phyloP scores from a whole-genome alignment of 1,284 basidiomycete species.

The Trametes versicolor region DNA sequence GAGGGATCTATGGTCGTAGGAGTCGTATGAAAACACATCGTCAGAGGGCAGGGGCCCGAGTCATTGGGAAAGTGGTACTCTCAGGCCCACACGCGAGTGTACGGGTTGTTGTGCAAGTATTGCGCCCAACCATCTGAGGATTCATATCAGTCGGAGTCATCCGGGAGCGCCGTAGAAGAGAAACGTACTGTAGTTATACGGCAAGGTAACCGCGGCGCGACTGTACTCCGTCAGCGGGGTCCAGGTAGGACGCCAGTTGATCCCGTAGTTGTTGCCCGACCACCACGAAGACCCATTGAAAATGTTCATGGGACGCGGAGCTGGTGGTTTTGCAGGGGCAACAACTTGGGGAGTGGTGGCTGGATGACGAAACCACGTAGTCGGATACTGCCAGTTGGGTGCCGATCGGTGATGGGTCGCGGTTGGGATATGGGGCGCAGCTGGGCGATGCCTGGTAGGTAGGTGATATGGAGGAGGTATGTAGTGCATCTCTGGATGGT shows the following conservation, averaged over 20 bases:
- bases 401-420: too few relatives aligned
- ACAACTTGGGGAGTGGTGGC: neutral
- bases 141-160: neutral
- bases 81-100: too few relatives aligned
- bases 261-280: neutral
- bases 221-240: neutral
- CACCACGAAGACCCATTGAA: neutral
- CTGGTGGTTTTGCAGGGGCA: neutral
- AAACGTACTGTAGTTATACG: neutral
- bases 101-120: neutral
- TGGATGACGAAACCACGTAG: neutral
- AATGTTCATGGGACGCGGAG: neutral
- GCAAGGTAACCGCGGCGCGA: neutral
- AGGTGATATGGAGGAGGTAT: too few relatives aligned
- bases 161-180: neutral
- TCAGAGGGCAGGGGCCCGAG: too few relatives aligned
- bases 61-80: too few relatives aligned
- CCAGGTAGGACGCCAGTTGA: neutral
- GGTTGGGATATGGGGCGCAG: too few relatives aligned
- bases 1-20: too few relatives aligned
- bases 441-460: too few relatives aligned
- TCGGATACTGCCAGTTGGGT: neutral
- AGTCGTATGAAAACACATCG: too few relatives aligned
- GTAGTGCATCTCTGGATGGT: neutral
- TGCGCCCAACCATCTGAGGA: neutral